Percentiles rank a stretch among this genome's conserved stretches.
phyloP scores from a whole-genome alignment of 345 rosid species.

The Hypericum perforatum region DNA sequence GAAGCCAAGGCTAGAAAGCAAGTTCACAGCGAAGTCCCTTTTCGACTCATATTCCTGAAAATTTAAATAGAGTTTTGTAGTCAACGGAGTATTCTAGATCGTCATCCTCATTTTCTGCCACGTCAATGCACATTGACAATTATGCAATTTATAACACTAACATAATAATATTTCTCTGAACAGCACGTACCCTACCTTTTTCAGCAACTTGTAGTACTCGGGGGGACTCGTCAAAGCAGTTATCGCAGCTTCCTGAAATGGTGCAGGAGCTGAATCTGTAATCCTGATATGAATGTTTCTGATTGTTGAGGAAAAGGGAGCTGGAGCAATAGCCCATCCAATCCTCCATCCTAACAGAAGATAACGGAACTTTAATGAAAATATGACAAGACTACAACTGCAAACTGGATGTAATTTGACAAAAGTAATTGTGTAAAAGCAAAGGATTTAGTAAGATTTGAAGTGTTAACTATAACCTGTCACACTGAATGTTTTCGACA shows the following conservation, averaged over 20 bases:
- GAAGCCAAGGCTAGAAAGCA: slow-evolving; percentile 35
- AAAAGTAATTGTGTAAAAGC: too few relatives aligned
- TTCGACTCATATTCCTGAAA: slow-evolving; percentile 38
- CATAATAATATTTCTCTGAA: not conserved
- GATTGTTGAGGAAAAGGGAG: slow-evolving; percentile 33
- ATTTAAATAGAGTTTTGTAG: slow-evolving; percentile 1
- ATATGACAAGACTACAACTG: slow-evolving; percentile 1
- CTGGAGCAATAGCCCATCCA: slow-evolving; percentile 62
- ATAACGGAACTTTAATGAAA: slow-evolving; percentile 8
- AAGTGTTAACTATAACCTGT: slow-evolving; percentile 28
- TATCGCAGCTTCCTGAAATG: slow-evolving; percentile 58
- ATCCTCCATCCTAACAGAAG: slow-evolving; percentile 42
- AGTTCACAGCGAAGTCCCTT: slow-evolving; percentile 32
- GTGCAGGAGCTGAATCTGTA: slow-evolving; percentile 54
- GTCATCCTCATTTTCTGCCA: too few relatives aligned
- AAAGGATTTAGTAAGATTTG: too few relatives aligned
- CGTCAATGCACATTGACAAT: too few relatives aligned
- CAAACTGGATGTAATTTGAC: not conserved
- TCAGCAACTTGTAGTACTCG: slow-evolving; percentile 31
- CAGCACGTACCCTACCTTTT: slow-evolving; percentile 23
- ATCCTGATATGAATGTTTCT: slow-evolving; percentile 43
- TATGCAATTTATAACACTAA: too few relatives aligned
- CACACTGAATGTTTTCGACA: slow-evolving; percentile 48
- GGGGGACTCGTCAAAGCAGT: slow-evolving; percentile 33
- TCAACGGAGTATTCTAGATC: too few relatives aligned